These are phyloP conservation scores for Aspergillus hiratsukae DNA, from an alignment of 2,329 filamentous ascomycete genomes.

Conservation along the genomic window DNA sequence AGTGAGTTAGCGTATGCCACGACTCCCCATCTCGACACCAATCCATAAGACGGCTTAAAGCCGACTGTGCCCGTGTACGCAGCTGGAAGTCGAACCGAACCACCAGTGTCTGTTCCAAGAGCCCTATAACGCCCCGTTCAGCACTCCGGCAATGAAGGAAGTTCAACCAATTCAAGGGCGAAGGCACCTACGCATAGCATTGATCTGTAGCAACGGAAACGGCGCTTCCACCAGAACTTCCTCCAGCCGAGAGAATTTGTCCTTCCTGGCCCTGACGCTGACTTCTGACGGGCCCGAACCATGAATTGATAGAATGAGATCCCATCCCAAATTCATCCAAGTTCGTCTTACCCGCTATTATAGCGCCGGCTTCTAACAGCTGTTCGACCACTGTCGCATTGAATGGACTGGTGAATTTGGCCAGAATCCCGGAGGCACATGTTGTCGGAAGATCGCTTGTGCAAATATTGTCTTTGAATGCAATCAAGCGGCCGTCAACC, in stretches of 20 bases:
- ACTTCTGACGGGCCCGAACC: conserved; percentile 61
- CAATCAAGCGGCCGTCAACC: conserved; percentile 48
- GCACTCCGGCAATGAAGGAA: conserved; percentile 7
- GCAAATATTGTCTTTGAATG: conserved; percentile 75
- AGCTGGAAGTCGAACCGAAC: conserved; percentile 80
- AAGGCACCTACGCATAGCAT: conserved; percentile 50
- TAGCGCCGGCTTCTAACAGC: conserved; percentile 59
- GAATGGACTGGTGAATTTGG: conserved; percentile 69
- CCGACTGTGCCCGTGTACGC: conserved; percentile 80
- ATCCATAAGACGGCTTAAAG: conserved; percentile 88
- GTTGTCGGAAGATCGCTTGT: conserved; percentile 66
- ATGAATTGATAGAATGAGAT: conserved; percentile 68
- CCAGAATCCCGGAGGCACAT: conserved; percentile 73
- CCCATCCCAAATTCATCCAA: conserved; percentile 98
- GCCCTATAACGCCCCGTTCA: conserved; percentile 46
- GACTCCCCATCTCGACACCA: conserved; percentile 79
- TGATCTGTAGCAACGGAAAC: conserved; percentile 68
- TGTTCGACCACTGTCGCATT: conserved; percentile 74
- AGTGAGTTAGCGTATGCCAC: conserved; percentile 89
- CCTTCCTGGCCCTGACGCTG: conserved; percentile 36
- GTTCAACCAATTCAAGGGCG: not conserved
- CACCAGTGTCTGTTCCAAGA: conserved; percentile 89
- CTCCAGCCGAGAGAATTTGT: conserved; percentile 64
- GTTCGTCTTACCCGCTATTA: conserved; percentile 75
- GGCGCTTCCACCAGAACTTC: conserved; percentile 91